A percentile compares a stretch with the other conserved stretches of the same genome.
phyloP scores from a whole-genome alignment of 2,329 filamentous ascomycete genomes.

The Venturia oleaginea region DNA sequence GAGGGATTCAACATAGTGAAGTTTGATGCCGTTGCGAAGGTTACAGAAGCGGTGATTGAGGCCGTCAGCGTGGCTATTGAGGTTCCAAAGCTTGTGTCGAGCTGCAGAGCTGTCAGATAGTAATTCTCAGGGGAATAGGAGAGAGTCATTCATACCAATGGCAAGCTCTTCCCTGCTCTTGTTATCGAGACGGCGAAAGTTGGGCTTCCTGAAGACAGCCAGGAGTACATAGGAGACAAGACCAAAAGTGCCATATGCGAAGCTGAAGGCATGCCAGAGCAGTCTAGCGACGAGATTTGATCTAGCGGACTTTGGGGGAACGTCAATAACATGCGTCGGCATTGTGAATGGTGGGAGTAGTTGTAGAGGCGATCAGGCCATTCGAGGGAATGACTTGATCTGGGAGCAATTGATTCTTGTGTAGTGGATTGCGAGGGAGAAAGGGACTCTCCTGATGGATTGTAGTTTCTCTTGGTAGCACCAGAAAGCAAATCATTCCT shows the following conservation, averaged over 20 bases:
- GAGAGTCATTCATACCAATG: slow-evolving; percentile 19
- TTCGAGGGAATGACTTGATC: background rate
- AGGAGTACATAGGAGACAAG: slow-evolving; percentile 19
- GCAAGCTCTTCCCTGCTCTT: slow-evolving; percentile 24
- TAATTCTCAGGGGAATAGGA: background rate
- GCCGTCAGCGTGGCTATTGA: slow-evolving; percentile 36
- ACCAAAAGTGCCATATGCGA: slow-evolving; percentile 25
- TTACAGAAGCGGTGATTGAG: slow-evolving; percentile 44
- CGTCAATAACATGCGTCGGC: background rate
- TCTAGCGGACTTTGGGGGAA: background rate
- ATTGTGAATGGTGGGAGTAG: background rate
- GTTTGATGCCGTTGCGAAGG: slow-evolving; percentile 39
- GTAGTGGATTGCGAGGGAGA: background rate
- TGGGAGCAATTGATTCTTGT: background rate
- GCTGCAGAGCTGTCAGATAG: slow-evolving; percentile 27
- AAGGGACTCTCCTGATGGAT: background rate
- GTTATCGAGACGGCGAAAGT: slow-evolving; percentile 21
- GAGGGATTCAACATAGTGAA: slow-evolving; percentile 46
- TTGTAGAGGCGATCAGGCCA: background rate
- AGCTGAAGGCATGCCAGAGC: slow-evolving; percentile 17
- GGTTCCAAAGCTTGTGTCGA: slow-evolving; percentile 45
- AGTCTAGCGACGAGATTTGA: background rate
- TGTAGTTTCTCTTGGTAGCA: background rate
- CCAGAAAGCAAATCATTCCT: background rate
- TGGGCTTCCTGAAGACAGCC: slow-evolving; percentile 22